A percentile compares a stretch with the other conserved stretches of the same genome.
These are phyloP conservation scores for Blastosporella zonata DNA, from an alignment of 1,284 basidiomycete genomes.

Conservation along the genomic window DNA sequence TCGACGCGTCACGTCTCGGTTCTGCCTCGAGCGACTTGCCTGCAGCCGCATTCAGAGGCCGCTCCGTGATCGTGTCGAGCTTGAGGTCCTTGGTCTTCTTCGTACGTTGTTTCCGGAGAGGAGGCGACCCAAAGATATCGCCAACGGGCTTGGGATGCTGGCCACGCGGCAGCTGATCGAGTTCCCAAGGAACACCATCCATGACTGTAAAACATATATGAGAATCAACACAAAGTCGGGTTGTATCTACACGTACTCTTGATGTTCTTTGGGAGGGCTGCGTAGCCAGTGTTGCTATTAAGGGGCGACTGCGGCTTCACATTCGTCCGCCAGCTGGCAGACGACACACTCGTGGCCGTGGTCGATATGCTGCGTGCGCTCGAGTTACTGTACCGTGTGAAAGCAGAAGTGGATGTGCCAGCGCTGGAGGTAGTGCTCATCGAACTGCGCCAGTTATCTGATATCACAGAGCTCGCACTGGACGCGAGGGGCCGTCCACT, in stretches of 20 bases:
- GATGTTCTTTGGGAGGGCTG: constrained; percentile 63
- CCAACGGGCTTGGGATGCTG: constrained; percentile 56
- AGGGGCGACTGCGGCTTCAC: constrained; percentile 30
- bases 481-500: constrained; percentile 50
- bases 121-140: constrained; percentile 59
- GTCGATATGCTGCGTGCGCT: constrained; percentile 72
- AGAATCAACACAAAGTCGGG: constrained; percentile 1
- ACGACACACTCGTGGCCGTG: constrained; percentile 72
- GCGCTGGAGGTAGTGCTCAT: constrained; percentile 65
- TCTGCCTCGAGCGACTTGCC: constrained; percentile 39
- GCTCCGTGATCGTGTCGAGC: constrained; percentile 74
- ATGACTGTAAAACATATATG: constrained; percentile 47
- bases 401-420: constrained; percentile 63
- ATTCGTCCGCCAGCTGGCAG: constrained; percentile 62
- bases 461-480: constrained; percentile 56
- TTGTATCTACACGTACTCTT: constrained; percentile 57
- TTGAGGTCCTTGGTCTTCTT: constrained; percentile 62
- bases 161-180: constrained; percentile 63
- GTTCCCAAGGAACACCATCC: constrained; percentile 71
- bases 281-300: constrained; percentile 29
- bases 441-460: constrained; percentile 73
- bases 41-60: constrained; percentile 36
- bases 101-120: constrained; percentile 60
- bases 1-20: constrained; percentile 56
- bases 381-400: constrained; percentile 76